Percentiles rank a stretch among this genome's conserved stretches.
phyloP scores from a whole-genome alignment of 2,329 filamentous ascomycete species.

The Cadophora luteo-olivacea region DNA sequence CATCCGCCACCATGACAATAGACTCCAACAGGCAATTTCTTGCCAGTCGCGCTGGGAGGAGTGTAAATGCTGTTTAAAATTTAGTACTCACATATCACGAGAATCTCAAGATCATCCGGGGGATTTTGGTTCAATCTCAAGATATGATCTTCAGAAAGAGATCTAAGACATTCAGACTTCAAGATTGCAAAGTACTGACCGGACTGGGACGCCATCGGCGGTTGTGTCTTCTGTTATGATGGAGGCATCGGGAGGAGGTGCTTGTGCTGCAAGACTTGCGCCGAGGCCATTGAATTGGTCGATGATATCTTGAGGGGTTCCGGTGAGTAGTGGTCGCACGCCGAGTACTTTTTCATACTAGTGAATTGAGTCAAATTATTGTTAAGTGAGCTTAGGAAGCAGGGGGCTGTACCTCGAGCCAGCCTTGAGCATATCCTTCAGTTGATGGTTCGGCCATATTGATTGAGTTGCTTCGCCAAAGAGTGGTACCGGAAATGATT shows the following conservation, averaged over 20 bases:
- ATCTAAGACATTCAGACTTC: no score
- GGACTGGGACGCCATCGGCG: constrained; percentile 34
- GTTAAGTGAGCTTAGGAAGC: neutral
- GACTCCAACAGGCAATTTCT: constrained; percentile 44
- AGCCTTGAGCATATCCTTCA: constrained; percentile 34
- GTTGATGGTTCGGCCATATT: constrained; percentile 26
- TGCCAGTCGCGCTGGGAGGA: constrained; percentile 22
- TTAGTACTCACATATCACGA: no score
- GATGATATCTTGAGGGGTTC: constrained; percentile 29
- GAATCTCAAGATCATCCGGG: no score
- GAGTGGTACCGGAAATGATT: neutral
- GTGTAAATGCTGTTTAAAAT: constrained; percentile 31
- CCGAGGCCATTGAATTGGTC: constrained; percentile 30
- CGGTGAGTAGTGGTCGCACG: constrained; percentile 29
- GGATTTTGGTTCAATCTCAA: no score
- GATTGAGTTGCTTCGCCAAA: neutral
- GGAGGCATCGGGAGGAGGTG: constrained; percentile 29
- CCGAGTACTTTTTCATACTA: constrained; percentile 37
- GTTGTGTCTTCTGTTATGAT: constrained; percentile 29
- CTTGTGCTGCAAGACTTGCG: constrained; percentile 27
- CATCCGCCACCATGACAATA: constrained; percentile 48
- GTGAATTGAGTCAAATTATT: constrained; percentile 1
- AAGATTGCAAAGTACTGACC: neutral
- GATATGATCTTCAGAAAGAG: no score
- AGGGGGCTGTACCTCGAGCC: constrained; percentile 35